Percentiles rank a stretch among this genome's conserved stretches.
Conservation (phyloP, 768 basidiomycete species). For the Kwoniella bestiolae region DNA sequence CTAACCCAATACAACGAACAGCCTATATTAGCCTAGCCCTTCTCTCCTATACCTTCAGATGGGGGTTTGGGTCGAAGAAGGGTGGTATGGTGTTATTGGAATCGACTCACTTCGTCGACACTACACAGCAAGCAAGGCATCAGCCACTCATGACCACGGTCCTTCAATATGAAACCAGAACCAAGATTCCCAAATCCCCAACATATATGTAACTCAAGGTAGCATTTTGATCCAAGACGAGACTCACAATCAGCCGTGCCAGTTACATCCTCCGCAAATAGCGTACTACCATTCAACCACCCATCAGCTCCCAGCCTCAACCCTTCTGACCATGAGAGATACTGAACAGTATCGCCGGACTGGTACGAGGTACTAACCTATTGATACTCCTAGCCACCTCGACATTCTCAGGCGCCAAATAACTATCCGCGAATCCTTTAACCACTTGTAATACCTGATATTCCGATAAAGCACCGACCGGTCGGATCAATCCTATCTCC, state of each 20-base stretch:
- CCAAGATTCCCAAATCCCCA: not conserved
- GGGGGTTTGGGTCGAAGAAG: too few relatives aligned
- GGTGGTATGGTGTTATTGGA: not conserved
- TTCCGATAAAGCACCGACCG: constrained; percentile 1
- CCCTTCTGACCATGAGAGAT: not conserved
- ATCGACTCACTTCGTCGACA: not conserved
- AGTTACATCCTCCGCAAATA: constrained; percentile 38
- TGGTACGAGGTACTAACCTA: too few relatives aligned
- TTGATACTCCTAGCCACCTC: constrained; percentile 26
- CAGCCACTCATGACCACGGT: too few relatives aligned
- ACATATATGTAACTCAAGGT: too few relatives aligned
- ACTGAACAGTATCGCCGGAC: too few relatives aligned
- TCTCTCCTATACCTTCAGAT: too few relatives aligned
- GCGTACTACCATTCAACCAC: constrained; percentile 19
- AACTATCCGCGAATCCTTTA: constrained; percentile 26
- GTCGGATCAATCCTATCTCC: too few relatives aligned
- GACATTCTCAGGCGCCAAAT: constrained; percentile 19
- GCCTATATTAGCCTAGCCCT: not conserved
- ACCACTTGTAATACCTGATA: constrained; percentile 19
- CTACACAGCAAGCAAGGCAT: not conserved
- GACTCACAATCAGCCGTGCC: constrained; percentile 38
- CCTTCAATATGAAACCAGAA: too few relatives aligned
- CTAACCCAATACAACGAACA: constrained; percentile 3
- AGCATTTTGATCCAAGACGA: not conserved
- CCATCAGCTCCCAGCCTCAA: not conserved